Evolutionary conservation across 1,284 basidiomycete genomes (phyloP), one percentile per base, ranked within the genome.

Genomic region (Phellopilus nigrolimitatus): DNA sequence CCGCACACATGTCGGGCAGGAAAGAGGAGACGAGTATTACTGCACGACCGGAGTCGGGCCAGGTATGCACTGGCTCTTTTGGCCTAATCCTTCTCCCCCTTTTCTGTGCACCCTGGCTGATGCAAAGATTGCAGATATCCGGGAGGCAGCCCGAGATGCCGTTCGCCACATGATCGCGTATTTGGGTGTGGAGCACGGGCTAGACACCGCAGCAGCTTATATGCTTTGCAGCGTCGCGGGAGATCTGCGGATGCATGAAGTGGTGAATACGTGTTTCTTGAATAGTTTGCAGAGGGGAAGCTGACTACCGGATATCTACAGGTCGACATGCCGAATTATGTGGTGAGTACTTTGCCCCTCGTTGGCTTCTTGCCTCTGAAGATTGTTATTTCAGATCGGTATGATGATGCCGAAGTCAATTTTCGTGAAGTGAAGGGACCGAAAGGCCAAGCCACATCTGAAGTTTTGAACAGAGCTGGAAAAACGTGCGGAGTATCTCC

Each of bases 261-360:
- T 80, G 61, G 80, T 80, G 41, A 51, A 78, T n/a, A n/a, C 71
- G 12, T 31, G 24, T 31, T n/a, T 47, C 10, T 28, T 55, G 13
- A 43, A 21, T 5, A 46, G 27, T 38, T 19, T 46, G n/a, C n/a
- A n/a, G n/a, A n/a, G n/a, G n/a, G n/a, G n/a, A n/a, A n/a, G n/a
- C n/a, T n/a, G n/a, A n/a, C n/a, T n/a, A n/a, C n/a, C n/a, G n/a
- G n/a, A n/a, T n/a, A n/a, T n/a, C n/a, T 37, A n/a, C 15, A 80
- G 79, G 77, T 82, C 38, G 80, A 82, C 56, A 80, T 82, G 79
- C 80, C 80, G 9, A 81, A 81, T 59, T 82, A 79, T 55, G 72
- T 81, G 42, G 79, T 81, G 61, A 56, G 75, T 67, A 5, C 12
- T 17, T 15, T n/a, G 8, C 15, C 19, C 24, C 21, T 36, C 9